Evolutionary conservation across 345 rosid species (phyloP).

Genomic region (Brassica cretica): DNA sequence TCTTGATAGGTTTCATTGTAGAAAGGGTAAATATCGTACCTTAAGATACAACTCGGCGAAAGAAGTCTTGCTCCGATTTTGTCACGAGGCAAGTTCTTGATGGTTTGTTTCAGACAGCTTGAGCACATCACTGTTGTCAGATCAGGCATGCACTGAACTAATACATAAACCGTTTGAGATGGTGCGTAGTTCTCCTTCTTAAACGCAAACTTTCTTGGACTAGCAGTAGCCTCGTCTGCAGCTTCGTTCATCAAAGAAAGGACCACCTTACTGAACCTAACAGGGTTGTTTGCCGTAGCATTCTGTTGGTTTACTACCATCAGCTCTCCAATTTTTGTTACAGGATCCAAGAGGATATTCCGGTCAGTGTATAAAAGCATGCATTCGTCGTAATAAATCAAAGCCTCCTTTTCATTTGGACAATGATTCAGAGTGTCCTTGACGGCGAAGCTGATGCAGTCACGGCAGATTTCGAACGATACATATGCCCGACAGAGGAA

Average conservation of each 20-base stretch:
- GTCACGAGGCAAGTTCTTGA: neutral
- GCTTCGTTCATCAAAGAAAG: neutral
- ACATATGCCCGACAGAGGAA: conserved; percentile 43
- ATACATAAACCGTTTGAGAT: conserved; percentile 31
- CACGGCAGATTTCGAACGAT: conserved; percentile 26
- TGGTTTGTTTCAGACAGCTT: conserved; percentile 30
- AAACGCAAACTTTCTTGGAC: conserved; percentile 39
- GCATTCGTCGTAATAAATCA: conserved; percentile 42
- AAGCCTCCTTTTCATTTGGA: conserved; percentile 21
- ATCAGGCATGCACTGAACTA: conserved; percentile 55
- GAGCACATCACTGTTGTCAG: conserved; percentile 29
- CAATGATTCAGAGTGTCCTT: conserved; percentile 8
- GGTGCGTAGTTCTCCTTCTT: neutral
- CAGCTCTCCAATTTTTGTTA: neutral
- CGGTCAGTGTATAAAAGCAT: conserved; percentile 40
- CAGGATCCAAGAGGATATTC: neutral
- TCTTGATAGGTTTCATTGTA: conserved; percentile 15
- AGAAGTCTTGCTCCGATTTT: conserved; percentile 40
- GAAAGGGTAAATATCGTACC: conserved; percentile 17
- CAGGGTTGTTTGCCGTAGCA: neutral
- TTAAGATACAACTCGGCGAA: conserved; percentile 3
- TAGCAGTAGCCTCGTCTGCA: conserved; percentile 11
- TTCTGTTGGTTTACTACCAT: neutral
- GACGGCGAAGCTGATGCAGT: conserved; percentile 34
- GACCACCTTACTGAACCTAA: neutral